A percentile compares a stretch with the other conserved stretches of the same genome.
Evolutionary conservation across 768 basidiomycete species (phyloP).

Genomic region (Dentipellis sp.): DNA sequence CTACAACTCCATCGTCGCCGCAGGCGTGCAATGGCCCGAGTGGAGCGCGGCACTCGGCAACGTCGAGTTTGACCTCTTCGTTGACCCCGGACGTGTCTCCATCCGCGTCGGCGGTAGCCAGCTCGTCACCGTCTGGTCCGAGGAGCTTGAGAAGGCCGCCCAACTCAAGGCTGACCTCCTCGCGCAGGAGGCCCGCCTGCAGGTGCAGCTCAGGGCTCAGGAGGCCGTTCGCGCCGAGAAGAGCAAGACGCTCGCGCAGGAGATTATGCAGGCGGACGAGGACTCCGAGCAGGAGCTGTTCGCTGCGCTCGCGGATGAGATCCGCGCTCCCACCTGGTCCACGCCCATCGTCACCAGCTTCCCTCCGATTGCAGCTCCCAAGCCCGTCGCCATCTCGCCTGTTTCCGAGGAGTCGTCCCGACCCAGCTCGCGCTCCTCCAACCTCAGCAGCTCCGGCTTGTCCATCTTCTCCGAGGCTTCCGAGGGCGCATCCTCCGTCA

Average conservation of each 20-base stretch:
- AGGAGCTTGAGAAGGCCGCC: constrained; percentile 29
- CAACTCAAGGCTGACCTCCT: constrained; percentile 4
- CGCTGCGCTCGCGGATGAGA: constrained; percentile 63
- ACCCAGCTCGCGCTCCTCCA: constrained; percentile 46
- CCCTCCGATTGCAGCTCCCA: constrained; percentile 27
- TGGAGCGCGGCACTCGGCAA: constrained; percentile 68
- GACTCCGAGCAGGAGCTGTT: constrained; percentile 70
- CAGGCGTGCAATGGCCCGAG: constrained; percentile 71
- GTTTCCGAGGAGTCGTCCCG: constrained; percentile 46
- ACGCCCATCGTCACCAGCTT: constrained; percentile 58
- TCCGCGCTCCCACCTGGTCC: constrained; percentile 58
- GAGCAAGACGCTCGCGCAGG: constrained; percentile 49
- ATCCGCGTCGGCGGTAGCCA: constrained; percentile 45
- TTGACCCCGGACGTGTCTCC: constrained; percentile 73
- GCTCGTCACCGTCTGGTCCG: constrained; percentile 62
- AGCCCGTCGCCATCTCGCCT: constrained; percentile 45
- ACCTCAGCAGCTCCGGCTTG: constrained; percentile 64
- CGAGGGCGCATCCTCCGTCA: constrained; percentile 29
- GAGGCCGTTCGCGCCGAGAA: constrained; percentile 1
- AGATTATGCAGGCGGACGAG: constrained; percentile 57
- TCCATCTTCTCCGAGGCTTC: constrained; percentile 50
- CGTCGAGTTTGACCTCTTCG: constrained; percentile 68
- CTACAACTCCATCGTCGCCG: constrained; percentile 59
- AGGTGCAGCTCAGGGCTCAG: not conserved
- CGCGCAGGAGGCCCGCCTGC: constrained; percentile 10